Evolutionary conservation across 1,284 basidiomycete genomes (phyloP), one percentile per base, ranked within the genome.

Genomic region (Tilletia horrida): DNA sequence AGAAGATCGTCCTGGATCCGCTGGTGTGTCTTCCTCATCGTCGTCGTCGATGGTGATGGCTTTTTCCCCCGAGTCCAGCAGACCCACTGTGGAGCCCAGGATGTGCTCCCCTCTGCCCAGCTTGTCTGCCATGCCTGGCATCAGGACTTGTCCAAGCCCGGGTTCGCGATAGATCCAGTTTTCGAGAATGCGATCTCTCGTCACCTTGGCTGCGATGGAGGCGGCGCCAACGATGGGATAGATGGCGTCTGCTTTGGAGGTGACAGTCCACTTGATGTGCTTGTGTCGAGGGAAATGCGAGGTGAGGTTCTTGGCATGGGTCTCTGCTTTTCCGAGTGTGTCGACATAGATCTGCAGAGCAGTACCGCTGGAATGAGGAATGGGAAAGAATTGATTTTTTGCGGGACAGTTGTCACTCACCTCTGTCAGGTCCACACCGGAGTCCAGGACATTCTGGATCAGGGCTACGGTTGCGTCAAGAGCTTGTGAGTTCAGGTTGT

Each of bases 211-310:
- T 3, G 93, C 91, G 40, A 98, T 92, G 81, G 91, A 93, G 1
- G 95, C 96, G 6, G 95, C 95, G 23, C 93, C 91, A 66, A 98
- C 96, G 71, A 98, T 93, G 76, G 94, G 96, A 86, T 89, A 98
- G 73, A 93, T 89, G 21, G 90, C 90, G 82, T 98, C 95, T 16
- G 95, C 95, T 83, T 98, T 97, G 31, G 88, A 88, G 21, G 90
- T 88, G 14, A 98, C 95, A 0, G 91, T 93, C 82, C 97, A 94
- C 50, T 86, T 84, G 64, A 81, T 79, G 68, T 79, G 76, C 21
- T 67, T 63, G 61, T 79, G 72, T 18, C 68, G 64, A 1, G 79
- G 76, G 42, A 81, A 81, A 59, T 73, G 66, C 7, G 66, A 69
- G 43, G 62, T 64, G 18, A 81, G 67, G 64, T 72, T 50, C 25